Percentiles rank a stretch among this genome's conserved stretches.
These are phyloP conservation scores for Cyberlindnera americana DNA, from an alignment of 805 yeast species.

Conservation along the genomic window DNA sequence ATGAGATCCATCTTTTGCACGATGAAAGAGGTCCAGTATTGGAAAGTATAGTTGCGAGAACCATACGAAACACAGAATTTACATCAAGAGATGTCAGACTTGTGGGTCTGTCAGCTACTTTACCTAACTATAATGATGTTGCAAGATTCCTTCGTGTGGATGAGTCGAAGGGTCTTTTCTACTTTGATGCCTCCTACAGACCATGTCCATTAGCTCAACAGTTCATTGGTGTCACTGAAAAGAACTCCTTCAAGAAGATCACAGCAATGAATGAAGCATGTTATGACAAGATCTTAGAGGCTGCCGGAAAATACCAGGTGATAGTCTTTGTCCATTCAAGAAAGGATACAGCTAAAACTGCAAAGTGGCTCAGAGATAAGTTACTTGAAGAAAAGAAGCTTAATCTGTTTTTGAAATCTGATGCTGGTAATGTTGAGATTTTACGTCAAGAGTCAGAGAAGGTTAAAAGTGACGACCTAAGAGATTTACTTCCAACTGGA, in stretches of 20 bases:
- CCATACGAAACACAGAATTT: slow-evolving; percentile 44
- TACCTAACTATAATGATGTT: slow-evolving; percentile 86
- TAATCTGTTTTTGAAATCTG: slow-evolving; percentile 42
- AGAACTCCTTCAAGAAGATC: slow-evolving; percentile 69
- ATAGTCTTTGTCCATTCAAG: slow-evolving; percentile 92
- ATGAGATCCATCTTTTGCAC: slow-evolving; percentile 89
- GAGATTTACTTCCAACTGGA: slow-evolving; percentile 62
- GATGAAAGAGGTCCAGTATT: slow-evolving; percentile 95
- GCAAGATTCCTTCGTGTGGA: slow-evolving; percentile 75
- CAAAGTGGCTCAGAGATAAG: slow-evolving; percentile 64
- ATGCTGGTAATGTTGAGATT: slow-evolving; percentile 53
- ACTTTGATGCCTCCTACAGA: slow-evolving; percentile 77
- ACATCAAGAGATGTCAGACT: slow-evolving; percentile 55
- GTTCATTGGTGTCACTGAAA: slow-evolving; percentile 83
- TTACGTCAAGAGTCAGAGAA: slow-evolving; percentile 59
- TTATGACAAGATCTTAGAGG: slow-evolving; percentile 70
- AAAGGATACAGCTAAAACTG: slow-evolving; percentile 85
- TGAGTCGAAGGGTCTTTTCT: slow-evolving; percentile 58
- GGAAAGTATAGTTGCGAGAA: slow-evolving; percentile 82
- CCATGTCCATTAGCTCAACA: slow-evolving; percentile 93
- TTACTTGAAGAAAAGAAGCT: slow-evolving; percentile 53
- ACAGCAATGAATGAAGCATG: slow-evolving; percentile 91
- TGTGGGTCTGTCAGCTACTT: slow-evolving; percentile 87
- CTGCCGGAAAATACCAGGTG: slow-evolving; percentile 67
- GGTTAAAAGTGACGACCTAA: slow-evolving; percentile 50